Base-by-base conservation (phyloP, 164 flowering plant species). In the Cinnamomum chago region DNA sequence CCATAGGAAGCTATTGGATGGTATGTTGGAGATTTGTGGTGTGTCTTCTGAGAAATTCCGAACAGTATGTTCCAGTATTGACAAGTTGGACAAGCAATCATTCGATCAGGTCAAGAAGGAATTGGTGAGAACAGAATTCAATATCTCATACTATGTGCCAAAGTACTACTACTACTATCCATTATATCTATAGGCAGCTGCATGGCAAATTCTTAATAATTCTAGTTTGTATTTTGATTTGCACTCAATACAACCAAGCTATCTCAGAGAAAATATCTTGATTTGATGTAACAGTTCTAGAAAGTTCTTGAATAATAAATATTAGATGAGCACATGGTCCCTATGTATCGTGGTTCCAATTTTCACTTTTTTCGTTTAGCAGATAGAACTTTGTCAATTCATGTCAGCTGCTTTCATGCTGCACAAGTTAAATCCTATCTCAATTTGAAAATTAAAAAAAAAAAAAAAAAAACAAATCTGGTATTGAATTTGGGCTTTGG, bases 21-120 rank as follows among this genome's bases (percentile, higher is more conserved):
- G 97, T 24, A 90, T 95, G 97, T 70, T 95, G 84, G 93, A 92
- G 69, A 89, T 95, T 23, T 95, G 99, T 84, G 99, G 99, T 70
- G 98, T 95, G 76, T 88, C 99, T 70, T 76, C 92, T 76, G 89
- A 90, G 77, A 95, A 95, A 70, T 95, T 95, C 73, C 84, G 98
- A 85, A 91, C 97, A 50, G 93, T 95, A 47, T 93, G 98, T 83
- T 95, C 99, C 62, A 93, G 97, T 75, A 89, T 95, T 72, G 99
- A 95, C 90, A 95, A 95, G 85, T 79, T 95, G 76, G 99, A 95
- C 86, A 95, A 95, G 83, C 94, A 86, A 78, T 67, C 97, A 0
- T 91, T 92, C 80, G 93, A 89, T 70, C 90, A 89, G 79, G 83
- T 95, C 62, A 91, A 85, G 76, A 90, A 84, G 77, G 98, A 95